Percentiles rank a stretch among this genome's conserved stretches.
phyloP scores from a whole-genome alignment of 441 rosid species.

The Euphorbia schlechtendalii region DNA sequence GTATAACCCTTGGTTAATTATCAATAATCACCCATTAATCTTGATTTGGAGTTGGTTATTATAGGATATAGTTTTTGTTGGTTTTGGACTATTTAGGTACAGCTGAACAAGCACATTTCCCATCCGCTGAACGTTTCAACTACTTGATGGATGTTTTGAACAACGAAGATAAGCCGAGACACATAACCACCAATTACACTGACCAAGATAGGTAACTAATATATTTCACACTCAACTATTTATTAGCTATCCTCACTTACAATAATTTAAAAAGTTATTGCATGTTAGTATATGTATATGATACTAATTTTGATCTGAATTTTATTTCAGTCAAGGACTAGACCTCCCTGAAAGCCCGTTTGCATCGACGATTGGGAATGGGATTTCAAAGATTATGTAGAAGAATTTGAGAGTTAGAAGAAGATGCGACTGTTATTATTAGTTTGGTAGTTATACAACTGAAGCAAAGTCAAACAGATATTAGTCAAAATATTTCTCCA shows the following conservation, averaged over 20 bases:
- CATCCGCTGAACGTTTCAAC: constrained; percentile 38
- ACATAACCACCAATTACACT: constrained; percentile 32
- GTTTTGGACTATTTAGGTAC: constrained; percentile 8
- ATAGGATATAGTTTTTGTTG: not conserved
- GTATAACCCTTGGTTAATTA: constrained; percentile 20
- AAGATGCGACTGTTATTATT: constrained; percentile 24
- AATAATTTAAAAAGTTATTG: no score
- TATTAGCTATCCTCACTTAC: no score
- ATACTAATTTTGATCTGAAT: no score
- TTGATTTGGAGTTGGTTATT: no score
- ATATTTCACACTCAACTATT: no score
- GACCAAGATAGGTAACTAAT: constrained; percentile 55
- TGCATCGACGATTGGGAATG: constrained; percentile 47
- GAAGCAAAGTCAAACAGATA: constrained; percentile 8
- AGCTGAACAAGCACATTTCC: constrained; percentile 40
- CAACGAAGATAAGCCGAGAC: constrained; percentile 41
- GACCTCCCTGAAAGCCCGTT: constrained; percentile 91
- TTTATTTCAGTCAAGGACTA: constrained; percentile 40
- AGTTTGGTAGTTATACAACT: constrained; percentile 20
- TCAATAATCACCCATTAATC: not conserved
- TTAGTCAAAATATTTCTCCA: constrained; percentile 18
- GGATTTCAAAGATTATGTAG: constrained; percentile 68
- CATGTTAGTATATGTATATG: no score
- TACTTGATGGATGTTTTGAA: constrained; percentile 53
- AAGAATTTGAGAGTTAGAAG: constrained; percentile 35